Base-by-base conservation (phyloP, 768 basidiomycete species). In the Leccinum broughii region DNA sequence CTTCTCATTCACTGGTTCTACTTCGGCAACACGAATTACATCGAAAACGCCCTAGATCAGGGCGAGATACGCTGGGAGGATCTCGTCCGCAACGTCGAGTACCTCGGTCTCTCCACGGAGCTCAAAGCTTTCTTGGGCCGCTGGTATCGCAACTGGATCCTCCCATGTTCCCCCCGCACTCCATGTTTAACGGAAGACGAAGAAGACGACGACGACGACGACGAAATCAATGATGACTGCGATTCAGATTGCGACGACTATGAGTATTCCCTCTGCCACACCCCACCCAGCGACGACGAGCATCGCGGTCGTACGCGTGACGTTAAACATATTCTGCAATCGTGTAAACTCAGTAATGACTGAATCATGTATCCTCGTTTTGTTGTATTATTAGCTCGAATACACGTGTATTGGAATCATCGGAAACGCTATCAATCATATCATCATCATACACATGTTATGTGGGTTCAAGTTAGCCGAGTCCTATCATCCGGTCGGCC, bases 61-160 rank as follows among this genome's bases (percentile, higher is more conserved):
- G 86, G 88, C 20, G 72, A 79, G 55, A 80, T 93, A 50, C 83
- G 84, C 51, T 95, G 93, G 93, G 90, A 94, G 66, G 92, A 91
- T 30, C 78, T 95, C 61, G 91, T 91, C 20, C 85, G 89, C 61
- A 96, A 95, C 72, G 92, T 89, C 70, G 93, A 95, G 70, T 95
- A 92, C 69, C 86, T 96, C 53, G 88, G 86, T 20, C 81, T 95
- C 62, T 80, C 85, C 55, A 76, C 85, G 17, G 87, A 90, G 49
- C 85, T 95, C 73, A 93, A 92, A 71, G 74, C 86, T 15, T 90
- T 90, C 68, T 78, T 94, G 52, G 85, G 88, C 0, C 80, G 78
- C 58, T 95, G 90, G 88, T 92, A 89, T 73, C 77, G 81, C 56
- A 77, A 79, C 28, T 89, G 88, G 88, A 68, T 84, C 49, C 76